These are phyloP conservation scores for Anaeromyces robustus DNA, from an alignment of 192 early-diverging fungal species.

Conservation along the genomic window DNA sequence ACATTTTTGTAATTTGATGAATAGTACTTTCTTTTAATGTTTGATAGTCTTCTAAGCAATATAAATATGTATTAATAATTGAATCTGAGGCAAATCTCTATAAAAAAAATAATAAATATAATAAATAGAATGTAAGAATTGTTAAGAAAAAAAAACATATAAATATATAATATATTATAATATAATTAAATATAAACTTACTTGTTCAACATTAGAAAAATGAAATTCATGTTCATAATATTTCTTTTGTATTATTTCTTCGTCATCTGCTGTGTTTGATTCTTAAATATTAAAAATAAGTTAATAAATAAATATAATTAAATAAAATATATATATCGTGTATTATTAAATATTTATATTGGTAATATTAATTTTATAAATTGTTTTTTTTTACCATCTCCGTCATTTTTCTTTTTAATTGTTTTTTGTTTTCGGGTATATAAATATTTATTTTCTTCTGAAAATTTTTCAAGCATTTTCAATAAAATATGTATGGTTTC, in stretches of 20 bases:
- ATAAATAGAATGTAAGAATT: too few species aligned
- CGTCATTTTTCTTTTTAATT: neutral
- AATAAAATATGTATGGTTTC: constrained; percentile 39
- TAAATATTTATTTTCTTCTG: constrained; percentile 19
- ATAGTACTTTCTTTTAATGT: neutral
- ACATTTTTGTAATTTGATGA: neutral
- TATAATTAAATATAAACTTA: neutral
- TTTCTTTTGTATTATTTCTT: neutral
- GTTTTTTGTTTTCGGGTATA: neutral
- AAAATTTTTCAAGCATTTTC: constrained; percentile 42
- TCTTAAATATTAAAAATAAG: neutral
- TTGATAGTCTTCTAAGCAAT: neutral
- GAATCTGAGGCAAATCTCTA: neutral
- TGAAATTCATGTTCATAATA: neutral
- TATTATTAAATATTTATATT: too few species aligned
- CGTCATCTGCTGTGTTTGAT: neutral
- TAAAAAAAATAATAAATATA: neutral
- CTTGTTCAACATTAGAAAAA: neutral
- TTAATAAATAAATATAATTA: neutral
- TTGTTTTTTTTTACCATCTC: neutral
- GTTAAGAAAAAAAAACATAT: too few species aligned
- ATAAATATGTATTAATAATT: neutral
- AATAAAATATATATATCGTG: too few species aligned
- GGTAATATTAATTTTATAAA: too few species aligned
- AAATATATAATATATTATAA: too few species aligned